Evolutionary conservation across 257 asterid species (phyloP).

Genomic region (Solanum virginianum): DNA sequence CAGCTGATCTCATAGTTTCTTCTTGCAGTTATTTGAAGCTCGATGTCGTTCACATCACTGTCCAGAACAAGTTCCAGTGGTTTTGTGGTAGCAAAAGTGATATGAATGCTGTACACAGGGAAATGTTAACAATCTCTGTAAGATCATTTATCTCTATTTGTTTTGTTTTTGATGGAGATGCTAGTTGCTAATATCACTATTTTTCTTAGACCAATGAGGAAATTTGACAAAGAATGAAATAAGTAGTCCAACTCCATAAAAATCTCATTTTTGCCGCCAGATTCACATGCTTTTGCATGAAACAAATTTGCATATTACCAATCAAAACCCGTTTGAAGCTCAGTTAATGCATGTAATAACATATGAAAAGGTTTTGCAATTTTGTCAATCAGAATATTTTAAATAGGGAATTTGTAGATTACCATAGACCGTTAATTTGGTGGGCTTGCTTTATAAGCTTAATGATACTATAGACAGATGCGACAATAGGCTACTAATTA

Average conservation of each 20-base stretch:
- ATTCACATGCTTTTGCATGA: not conserved
- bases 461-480: not conserved
- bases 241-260: not conserved
- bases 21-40: constrained; percentile 88
- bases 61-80: constrained; percentile 80
- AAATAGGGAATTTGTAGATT: not conserved
- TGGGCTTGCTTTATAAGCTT: not conserved
- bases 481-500: not conserved
- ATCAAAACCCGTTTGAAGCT: not conserved
- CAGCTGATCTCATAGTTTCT: not conserved
- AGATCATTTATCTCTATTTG: constrained; percentile 13
- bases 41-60: constrained; percentile 93
- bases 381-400: not conserved
- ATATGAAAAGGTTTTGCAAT: not conserved
- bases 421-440: not conserved
- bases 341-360: not conserved
- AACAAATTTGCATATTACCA: not conserved
- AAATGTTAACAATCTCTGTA: constrained; percentile 60
- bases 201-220: not conserved
- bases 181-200: not conserved
- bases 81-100: constrained; percentile 59
- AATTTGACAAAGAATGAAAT: not conserved
- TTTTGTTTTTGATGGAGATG: not conserved
- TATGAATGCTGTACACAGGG: constrained; percentile 76
- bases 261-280: not conserved